Evolutionary conservation across 2,329 filamentous ascomycete genomes (phyloP), one percentile per base, ranked within the genome.

Genomic region (Chaetoscypha palmicola): DNA sequence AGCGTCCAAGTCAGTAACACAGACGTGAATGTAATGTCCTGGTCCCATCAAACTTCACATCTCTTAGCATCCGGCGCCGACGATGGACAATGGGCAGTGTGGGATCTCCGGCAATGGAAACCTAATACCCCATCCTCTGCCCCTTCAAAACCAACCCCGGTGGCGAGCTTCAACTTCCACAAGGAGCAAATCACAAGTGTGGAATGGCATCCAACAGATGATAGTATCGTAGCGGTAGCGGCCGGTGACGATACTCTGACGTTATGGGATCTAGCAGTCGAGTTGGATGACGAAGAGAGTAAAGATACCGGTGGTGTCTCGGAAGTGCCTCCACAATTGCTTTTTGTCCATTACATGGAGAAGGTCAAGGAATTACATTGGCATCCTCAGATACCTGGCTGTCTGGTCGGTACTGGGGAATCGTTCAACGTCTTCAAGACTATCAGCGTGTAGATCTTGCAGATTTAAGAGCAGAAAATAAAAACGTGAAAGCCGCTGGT

Each of bases 51-150:
- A 66, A 95, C 90, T 1, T 79, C 81, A 17, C 89, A 97, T 64
- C 77, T 98, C 26, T 79, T 98, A 26, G 91, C 91, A 1, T 89
- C 90, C 0, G 92, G 92, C 34, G 89, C 86, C 50, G 92, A 98
- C 60, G 88, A 96, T 61, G 92, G 92, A 28, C 81, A 83, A 41
- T 97, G 91, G 88, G 89, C 77, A 1, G 90, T 97, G 19, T 98
- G 92, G 92, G 92, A 98, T 65, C 70, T 98, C 59, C 79, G 92
- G 42, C 85, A 94, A 65, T 97, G 91, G 91, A 96, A 95, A 70
- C 80, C 81, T 2, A 68, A 68, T 5, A 67, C 74, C 39, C 58
- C 49, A 19, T 64, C 41, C 60, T 69, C 43, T 57, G 62, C 37
- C 54, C 69, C 64, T 37, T 59, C 65, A 55, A 76, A 73, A 68